Evolutionary conservation across 139 green algal species (phyloP), one percentile per base, ranked within the genome.

Genomic region (Chlorella sorokiniana): DNA sequence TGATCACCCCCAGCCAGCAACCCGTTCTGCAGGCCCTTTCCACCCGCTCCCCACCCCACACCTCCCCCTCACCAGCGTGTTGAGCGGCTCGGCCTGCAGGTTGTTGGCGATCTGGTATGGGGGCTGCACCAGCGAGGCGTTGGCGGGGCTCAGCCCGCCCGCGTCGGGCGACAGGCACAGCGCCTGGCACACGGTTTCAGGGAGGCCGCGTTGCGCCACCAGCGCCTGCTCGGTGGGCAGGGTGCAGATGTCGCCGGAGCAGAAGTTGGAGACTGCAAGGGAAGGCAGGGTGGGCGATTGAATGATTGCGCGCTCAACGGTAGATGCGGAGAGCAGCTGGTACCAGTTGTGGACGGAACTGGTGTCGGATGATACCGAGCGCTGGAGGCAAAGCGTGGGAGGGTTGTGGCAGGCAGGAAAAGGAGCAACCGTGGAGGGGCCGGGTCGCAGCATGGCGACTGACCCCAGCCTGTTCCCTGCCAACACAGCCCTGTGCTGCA

Each of bases 201-300:
- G 81, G 31, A 48, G 38, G 64, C 23, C 22, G 0, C 62, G 73
- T 54, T 79, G 73, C 3, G 42, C 54, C 33, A 69, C 77, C 29
- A 79, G 37, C 25, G 54, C 54, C 0, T 79, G 67, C 18, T 44
- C 14, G 56, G 16, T 65, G 56, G 56, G 56, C 56, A 65, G 56
- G 56, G 18, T 25, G 48, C 48, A 59, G 48, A 59, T 59, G 48
- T 92, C 86, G 0, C 88, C 92, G 0, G 79, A 87, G 78, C 92
- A 95, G 83, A 96, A 96, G 83, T 96, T 96, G 64, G 89, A 90
- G 41, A 85, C 78, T 79, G 73, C 73, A 69, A 14, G 20, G 27
- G 4, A 33, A 45, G 35, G 64, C 10, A 27, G 1, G 10, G 51
- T 35, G 11, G 71, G 23, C 56, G 56, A 29, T 10, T 29, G 56